These are phyloP conservation scores for Alternaria sp. DNA, from an alignment of 2,329 filamentous ascomycete species.

Conservation along the genomic window DNA sequence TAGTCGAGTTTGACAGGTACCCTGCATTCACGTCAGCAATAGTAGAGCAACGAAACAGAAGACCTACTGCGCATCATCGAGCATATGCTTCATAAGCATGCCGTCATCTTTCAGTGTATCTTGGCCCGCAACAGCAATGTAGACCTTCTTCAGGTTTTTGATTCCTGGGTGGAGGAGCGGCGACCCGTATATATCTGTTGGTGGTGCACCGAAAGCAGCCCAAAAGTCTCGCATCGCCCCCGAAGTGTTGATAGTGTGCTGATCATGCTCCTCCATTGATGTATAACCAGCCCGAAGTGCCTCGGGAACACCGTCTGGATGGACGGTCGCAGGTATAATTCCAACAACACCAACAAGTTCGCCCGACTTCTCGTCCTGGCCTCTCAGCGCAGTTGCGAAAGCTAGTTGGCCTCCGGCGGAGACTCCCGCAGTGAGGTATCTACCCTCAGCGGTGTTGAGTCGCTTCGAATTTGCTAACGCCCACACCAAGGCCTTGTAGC, in stretches of 20 bases:
- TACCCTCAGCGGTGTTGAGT: conserved; percentile 32
- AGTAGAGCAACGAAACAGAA: rapidly evolving
- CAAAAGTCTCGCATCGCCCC: conserved; percentile 46
- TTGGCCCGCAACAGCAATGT: conserved; percentile 38
- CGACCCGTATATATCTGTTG: conserved; percentile 42
- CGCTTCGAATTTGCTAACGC: conserved; percentile 33
- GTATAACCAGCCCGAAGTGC: conserved; percentile 44
- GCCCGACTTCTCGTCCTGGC: conserved; percentile 46
- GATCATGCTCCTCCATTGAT: conserved; percentile 46
- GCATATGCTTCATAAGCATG: conserved; percentile 38
- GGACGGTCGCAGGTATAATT: conserved; percentile 47
- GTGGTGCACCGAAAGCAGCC: conserved; percentile 41
- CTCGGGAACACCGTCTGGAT: conserved; percentile 47
- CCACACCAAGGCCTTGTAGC: conserved; percentile 44
- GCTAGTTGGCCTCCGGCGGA: conserved; percentile 51
- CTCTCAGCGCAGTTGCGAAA: conserved; percentile 45
- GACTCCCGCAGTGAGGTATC: conserved; percentile 46
- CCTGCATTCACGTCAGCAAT: conserved; percentile 26
- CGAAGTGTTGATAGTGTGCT: conserved; percentile 46
- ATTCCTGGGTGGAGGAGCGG: conserved; percentile 40
- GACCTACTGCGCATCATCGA: conserved; percentile 36
- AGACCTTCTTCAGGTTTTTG: conserved; percentile 40
- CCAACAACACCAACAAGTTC: conserved; percentile 50
- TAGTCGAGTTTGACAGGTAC: conserved; percentile 40
- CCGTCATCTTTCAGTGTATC: conserved; percentile 48